phyloP scores from a whole-genome alignment of 306 rosid genomes.

The Lathyrus sativus region DNA sequence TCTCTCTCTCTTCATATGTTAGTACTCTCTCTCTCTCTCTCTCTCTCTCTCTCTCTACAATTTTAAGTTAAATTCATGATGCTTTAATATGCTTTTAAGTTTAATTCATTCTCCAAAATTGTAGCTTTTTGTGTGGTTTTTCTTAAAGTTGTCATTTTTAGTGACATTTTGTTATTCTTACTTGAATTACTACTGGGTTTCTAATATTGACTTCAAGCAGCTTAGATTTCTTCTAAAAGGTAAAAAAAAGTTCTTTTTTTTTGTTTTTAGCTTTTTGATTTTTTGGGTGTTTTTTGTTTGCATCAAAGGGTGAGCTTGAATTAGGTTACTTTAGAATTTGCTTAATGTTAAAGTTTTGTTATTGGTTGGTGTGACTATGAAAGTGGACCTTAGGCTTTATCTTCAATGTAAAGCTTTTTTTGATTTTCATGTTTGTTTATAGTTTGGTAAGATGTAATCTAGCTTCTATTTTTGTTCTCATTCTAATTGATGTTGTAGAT shows the following conservation, averaged over 20 bases:
- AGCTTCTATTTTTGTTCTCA: slow-evolving; percentile 63
- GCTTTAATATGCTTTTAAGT: slow-evolving; percentile 1
- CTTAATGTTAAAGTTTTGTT: slow-evolving; percentile 71
- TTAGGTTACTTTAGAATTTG: slow-evolving; percentile 51
- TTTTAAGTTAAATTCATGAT: slow-evolving; percentile 23
- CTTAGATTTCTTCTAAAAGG: slow-evolving; percentile 1
- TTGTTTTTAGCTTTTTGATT: slow-evolving; percentile 2
- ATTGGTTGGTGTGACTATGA: slow-evolving; percentile 67
- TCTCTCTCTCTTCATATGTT: slow-evolving; percentile 39
- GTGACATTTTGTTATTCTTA: slow-evolving; percentile 35
- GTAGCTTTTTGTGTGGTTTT: slow-evolving; percentile 23
- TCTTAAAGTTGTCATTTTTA: slow-evolving; percentile 6
- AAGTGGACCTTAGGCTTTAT: slow-evolving; percentile 61
- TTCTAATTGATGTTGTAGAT: slow-evolving; percentile 42
- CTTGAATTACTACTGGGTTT: slow-evolving; percentile 37
- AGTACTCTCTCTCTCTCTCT: slow-evolving; percentile 35
- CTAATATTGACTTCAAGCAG: slow-evolving; percentile 43
- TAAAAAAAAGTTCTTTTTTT: neutral
- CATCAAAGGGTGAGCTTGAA: slow-evolving; percentile 42
- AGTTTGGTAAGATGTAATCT: slow-evolving; percentile 68
- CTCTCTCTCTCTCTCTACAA: neutral
- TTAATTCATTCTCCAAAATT: slow-evolving; percentile 29
- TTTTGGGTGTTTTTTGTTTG: slow-evolving; percentile 30
- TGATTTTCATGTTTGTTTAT: slow-evolving; percentile 42
- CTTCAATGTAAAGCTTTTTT: slow-evolving; percentile 68